Conservation (phyloP, 768 basidiomycete species). For the Lyophyllum shimeji region DNA sequence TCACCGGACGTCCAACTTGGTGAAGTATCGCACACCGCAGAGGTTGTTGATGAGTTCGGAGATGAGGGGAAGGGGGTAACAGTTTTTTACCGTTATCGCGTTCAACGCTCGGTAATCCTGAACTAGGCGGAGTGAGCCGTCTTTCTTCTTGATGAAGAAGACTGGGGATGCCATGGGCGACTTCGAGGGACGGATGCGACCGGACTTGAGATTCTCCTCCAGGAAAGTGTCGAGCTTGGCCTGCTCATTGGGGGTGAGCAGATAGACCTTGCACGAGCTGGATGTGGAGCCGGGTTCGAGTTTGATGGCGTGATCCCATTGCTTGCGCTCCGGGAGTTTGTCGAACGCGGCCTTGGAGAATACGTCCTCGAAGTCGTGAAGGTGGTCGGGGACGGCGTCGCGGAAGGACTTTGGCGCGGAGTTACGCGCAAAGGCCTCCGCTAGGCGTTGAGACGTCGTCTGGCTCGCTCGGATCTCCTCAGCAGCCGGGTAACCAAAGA, state of each 20-base stretch:
- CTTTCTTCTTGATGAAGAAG: constrained; percentile 22
- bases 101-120: too few species aligned
- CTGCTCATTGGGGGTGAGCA: constrained; percentile 6
- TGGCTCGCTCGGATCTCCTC: too few species aligned
- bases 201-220: background rate
- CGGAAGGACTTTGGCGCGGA: background rate
- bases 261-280: constrained; percentile 13
- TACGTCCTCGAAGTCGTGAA: constrained; percentile 2
- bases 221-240: constrained; percentile 6
- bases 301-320: constrained; percentile 17
- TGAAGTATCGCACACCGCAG: background rate
- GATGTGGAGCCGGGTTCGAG: background rate
- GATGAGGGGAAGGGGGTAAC: too few species aligned
- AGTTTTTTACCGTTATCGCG: too few species aligned
- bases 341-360: constrained; percentile 3
- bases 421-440: background rate
- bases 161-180: constrained; percentile 19
- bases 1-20: background rate
- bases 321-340: background rate
- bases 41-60: background rate
- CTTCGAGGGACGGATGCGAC: constrained; percentile 19
- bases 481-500: too few species aligned
- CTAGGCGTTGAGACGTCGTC: too few species aligned
- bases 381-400: background rate
- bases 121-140: too few species aligned